Evolutionary conservation across 2,329 filamentous ascomycete species (phyloP), one percentile per base, ranked within the genome.

Genomic region (Beauveria sp.): DNA sequence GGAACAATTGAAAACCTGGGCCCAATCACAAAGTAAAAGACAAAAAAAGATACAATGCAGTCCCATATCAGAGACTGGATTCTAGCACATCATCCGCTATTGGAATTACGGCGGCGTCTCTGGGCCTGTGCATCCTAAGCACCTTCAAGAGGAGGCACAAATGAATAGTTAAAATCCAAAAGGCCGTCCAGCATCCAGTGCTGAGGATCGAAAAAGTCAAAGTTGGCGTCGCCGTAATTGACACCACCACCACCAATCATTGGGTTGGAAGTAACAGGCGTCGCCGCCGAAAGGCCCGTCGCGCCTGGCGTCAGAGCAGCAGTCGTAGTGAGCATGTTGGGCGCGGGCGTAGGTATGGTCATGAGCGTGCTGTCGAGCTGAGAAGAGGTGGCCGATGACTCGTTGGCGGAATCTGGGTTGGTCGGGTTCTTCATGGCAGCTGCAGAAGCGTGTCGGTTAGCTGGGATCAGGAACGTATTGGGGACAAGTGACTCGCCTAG

Each of bases 181-280:
- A 93, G 79, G 16, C 90, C 90, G 72, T 97, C 93, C 63, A 97
- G 78, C 79, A 96, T 91, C 93, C 93, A 97, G 72, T 93, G 91
- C 68, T 96, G 81, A 1, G 93, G 91, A 74, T 96, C 92, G 70
- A 96, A 96, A 64, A 96, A 91, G 72, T 96, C 90, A 72, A 92
- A 92, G 67, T 86, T 88, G 10, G 85, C 83, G 60, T 89, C 83
- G 66, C 83, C 81, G 65, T 90, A 88, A 66, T 81, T 80, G 64
- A 84, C 73, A 34, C 77, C 76, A 28, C 74, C 73, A 57, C 77
- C 76, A 28, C 74, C 73, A 57, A 84, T 75, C 70, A 84, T 77
- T 67, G 74, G 77, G 65, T 76, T 78, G 22, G 78, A 72, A 28
- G 73, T 75, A 5, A 73, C 68, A 14, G 72, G 67, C 3, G 71